Base-by-base conservation (phyloP, 768 basidiomycete species). In the Suillus variegatus region DNA sequence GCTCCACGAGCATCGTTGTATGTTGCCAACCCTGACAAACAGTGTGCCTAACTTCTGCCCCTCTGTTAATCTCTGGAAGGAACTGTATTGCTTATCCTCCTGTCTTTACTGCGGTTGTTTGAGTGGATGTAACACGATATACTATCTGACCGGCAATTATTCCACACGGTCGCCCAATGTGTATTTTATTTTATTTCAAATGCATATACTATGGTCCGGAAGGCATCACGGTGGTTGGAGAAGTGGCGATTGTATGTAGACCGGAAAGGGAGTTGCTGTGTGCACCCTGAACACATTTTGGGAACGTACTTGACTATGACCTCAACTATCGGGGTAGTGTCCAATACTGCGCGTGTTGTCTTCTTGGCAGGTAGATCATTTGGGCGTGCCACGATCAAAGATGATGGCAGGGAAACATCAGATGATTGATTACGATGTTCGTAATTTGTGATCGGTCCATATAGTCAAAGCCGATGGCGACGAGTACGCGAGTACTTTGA, bases 1-100 rank as follows among this genome's bases (percentile, higher is more conserved):
- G 87, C 82, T 43, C 86, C 86, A 28, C 82, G 84, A 66, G 77
- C 85, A 22, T 85, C 86, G 67, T 80, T 94, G 38, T 93, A 86
- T 69, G 82, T 94, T 61, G 89, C 90, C 28, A 93, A 94, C 75
- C 91, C 92, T 20, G 88, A 90, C 70, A 41, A 51, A 16, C 5
- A 32, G 16, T 70, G 57, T 56, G 43, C 54, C 58, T 60, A 60
- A 69, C 40, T 38, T 44, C 58, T 46, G 52, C 28, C 38, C 69
- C 62, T 28, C 52, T 62, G 74, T 69, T 72, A 64, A 65, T 73
- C 65, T 54, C 22, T 56, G n/a, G 28, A 54, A 58, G 32, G n/a
- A n/a, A 16, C 16, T 63, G 55, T 64, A 44, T 57, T 44, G 40
- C 41, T 52, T 49, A 25, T 49, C 14, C 36, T 47, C 36, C 62